A percentile compares a stretch with the other conserved stretches of the same genome.
Evolutionary conservation across 768 basidiomycete species (phyloP).

Genomic region (Sporobolomyces roseus): DNA sequence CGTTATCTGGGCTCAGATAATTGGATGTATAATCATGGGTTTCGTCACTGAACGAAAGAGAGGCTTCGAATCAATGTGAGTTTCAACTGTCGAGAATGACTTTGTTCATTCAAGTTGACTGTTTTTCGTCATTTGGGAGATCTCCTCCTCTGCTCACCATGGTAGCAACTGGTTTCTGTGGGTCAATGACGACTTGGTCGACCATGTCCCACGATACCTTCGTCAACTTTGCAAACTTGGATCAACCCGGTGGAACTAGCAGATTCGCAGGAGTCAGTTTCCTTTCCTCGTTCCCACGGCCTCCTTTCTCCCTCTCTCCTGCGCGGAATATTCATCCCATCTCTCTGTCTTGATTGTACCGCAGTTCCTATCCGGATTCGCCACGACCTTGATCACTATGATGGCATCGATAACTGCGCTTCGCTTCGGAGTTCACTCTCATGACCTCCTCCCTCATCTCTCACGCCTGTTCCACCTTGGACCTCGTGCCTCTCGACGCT

Average conservation of each 20-base stretch:
- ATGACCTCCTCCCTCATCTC: background rate
- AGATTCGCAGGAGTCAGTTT: slow-evolving; percentile 72
- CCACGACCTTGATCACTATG: slow-evolving; percentile 73
- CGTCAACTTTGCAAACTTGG: slow-evolving; percentile 71
- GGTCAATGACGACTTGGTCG: slow-evolving; percentile 93
- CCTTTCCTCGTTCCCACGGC: too few species aligned
- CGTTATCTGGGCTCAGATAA: slow-evolving; percentile 75
- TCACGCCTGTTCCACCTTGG: background rate
- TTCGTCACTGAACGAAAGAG: slow-evolving; percentile 66
- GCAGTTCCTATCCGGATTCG: slow-evolving; percentile 82
- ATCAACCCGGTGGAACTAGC: slow-evolving; percentile 55
- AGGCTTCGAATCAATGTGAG: slow-evolving; percentile 71
- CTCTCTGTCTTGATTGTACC: background rate
- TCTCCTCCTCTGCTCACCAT: slow-evolving; percentile 85
- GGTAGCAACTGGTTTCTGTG: slow-evolving; percentile 91
- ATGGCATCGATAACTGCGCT: slow-evolving; percentile 72
- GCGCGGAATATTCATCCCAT: background rate
- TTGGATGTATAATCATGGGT: slow-evolving; percentile 92
- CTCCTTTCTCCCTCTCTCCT: slow-evolving; percentile 16
- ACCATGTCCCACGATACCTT: slow-evolving; percentile 90
- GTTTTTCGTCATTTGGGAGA: slow-evolving; percentile 51
- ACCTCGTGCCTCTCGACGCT: slow-evolving; percentile 24
- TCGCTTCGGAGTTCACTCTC: slow-evolving; percentile 61
- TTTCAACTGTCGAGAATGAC: too few species aligned
- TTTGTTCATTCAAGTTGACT: background rate